phyloP scores from a whole-genome alignment of 169 alveolate species.

The Pseudocohnilembus persalinus region DNA sequence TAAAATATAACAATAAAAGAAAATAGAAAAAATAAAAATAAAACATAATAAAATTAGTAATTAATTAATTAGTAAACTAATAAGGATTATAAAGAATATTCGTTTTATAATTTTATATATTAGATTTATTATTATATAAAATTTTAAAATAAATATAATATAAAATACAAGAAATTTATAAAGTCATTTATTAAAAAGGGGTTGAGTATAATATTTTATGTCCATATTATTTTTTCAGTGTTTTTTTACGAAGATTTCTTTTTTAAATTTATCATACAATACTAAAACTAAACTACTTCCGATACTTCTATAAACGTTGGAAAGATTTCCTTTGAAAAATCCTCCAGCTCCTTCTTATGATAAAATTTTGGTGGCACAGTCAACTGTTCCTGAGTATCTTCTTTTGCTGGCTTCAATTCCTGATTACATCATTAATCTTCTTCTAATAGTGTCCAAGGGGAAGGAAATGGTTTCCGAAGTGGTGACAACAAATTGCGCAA shows the following conservation, averaged over 20 bases:
- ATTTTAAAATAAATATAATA: no score
- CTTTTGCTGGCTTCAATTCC: slow-evolving; percentile 25
- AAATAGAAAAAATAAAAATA: no score
- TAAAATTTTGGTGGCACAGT: slow-evolving; percentile 46
- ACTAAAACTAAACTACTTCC: slow-evolving; percentile 50
- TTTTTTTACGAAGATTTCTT: slow-evolving; percentile 12
- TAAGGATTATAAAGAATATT: no score
- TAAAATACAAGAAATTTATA: no score
- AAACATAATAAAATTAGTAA: no score
- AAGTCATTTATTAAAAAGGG: no score
- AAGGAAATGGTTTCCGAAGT: slow-evolving; percentile 48
- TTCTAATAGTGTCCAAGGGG: slow-evolving; percentile 68
- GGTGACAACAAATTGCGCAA: slow-evolving; percentile 52
- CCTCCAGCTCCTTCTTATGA: slow-evolving; percentile 52
- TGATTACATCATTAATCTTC: slow-evolving; percentile 69
- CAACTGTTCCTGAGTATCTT: slow-evolving; percentile 40
- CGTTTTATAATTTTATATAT: no score
- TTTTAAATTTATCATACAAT: slow-evolving; percentile 41
- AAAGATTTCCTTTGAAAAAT: slow-evolving; percentile 59
- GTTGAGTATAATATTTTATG: no score
- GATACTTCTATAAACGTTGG: slow-evolving; percentile 47
- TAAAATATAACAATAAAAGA: no score
- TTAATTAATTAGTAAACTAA: no score
- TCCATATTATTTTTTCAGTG: slow-evolving; percentile 3
- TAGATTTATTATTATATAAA: no score